phyloP scores from a whole-genome alignment of 495 filamentous ascomycete species.

The Lindgomyces ingoldianus region DNA sequence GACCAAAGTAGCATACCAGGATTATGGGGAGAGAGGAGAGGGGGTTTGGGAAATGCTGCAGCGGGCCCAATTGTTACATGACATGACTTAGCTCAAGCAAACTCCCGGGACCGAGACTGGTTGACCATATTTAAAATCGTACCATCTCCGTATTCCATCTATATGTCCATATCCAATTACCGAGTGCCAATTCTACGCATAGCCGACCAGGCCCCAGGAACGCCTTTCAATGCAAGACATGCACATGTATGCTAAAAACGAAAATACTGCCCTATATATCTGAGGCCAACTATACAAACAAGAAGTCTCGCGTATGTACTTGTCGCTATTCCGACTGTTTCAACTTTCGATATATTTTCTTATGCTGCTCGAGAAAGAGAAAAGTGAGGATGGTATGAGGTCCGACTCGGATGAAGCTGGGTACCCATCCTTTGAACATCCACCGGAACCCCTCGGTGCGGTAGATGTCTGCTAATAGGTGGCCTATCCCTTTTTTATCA shows the following conservation, averaged over 20 bases:
- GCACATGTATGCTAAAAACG: not conserved
- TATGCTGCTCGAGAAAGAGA: slow-evolving; percentile 90
- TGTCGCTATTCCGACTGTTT: slow-evolving; percentile 27
- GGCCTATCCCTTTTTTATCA: slow-evolving; percentile 48
- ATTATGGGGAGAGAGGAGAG: no score
- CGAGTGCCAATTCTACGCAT: no score
- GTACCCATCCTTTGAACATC: slow-evolving; percentile 98
- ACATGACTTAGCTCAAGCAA: no score
- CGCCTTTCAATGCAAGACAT: not conserved
- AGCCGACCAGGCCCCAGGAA: not conserved
- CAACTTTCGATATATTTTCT: slow-evolving; percentile 59
- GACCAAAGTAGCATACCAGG: no score
- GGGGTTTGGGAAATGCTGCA: no score
- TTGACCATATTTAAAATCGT: no score
- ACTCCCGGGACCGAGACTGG: no score
- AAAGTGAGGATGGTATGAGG: slow-evolving; percentile 95
- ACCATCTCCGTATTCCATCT: no score
- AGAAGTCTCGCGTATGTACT: not conserved
- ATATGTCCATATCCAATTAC: no score
- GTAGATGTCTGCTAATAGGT: slow-evolving; percentile 59
- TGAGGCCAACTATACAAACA: no score
- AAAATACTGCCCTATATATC: not conserved
- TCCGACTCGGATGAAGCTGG: slow-evolving; percentile 89
- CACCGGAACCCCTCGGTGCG: slow-evolving; percentile 77
- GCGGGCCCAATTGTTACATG: no score